phyloP scores from a whole-genome alignment of 106 monocot genomes.

The Phalaenopsis aphrodite region DNA sequence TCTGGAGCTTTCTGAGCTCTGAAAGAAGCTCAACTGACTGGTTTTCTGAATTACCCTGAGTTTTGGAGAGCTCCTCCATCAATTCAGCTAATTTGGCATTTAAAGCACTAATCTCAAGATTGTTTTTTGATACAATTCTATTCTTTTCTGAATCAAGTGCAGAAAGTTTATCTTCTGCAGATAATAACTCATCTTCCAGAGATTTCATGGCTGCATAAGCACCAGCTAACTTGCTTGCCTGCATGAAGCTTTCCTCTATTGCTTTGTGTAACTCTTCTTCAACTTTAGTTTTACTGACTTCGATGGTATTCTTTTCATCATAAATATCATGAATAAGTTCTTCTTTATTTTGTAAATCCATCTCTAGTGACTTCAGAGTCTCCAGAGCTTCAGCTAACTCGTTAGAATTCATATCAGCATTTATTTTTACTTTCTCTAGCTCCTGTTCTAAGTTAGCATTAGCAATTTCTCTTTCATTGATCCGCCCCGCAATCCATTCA shows the following conservation, averaged over 20 bases:
- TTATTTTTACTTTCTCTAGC: conserved; percentile 42
- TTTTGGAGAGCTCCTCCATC: conserved; percentile 52
- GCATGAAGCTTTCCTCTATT: conserved; percentile 46
- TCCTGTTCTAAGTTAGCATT: conserved; percentile 33
- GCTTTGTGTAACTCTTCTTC: conserved; percentile 53
- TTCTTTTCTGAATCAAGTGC: conserved; percentile 47
- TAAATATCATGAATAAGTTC: conserved; percentile 23
- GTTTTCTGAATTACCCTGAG: conserved; percentile 33
- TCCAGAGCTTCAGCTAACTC: conserved; percentile 34
- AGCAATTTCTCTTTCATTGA: conserved; percentile 31
- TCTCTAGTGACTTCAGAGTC: conserved; percentile 44
- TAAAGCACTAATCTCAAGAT: conserved; percentile 42
- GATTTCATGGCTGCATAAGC: conserved; percentile 44
- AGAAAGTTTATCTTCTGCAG: conserved; percentile 36
- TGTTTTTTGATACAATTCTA: conserved; percentile 34
- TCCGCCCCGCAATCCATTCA: conserved; percentile 33
- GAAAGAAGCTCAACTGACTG: conserved; percentile 35
- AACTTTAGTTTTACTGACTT: conserved; percentile 19
- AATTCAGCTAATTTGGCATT: conserved; percentile 56
- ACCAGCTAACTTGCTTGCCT: conserved; percentile 36
- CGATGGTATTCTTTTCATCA: conserved; percentile 51
- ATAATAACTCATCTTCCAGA: conserved; percentile 41
- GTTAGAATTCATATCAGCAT: conserved; percentile 27
- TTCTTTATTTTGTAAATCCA: conserved; percentile 36
- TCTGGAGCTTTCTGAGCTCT: conserved; percentile 42